Evolutionary conservation across 306 rosid species (phyloP).

Genomic region (Sechiopsis laciniata): DNA sequence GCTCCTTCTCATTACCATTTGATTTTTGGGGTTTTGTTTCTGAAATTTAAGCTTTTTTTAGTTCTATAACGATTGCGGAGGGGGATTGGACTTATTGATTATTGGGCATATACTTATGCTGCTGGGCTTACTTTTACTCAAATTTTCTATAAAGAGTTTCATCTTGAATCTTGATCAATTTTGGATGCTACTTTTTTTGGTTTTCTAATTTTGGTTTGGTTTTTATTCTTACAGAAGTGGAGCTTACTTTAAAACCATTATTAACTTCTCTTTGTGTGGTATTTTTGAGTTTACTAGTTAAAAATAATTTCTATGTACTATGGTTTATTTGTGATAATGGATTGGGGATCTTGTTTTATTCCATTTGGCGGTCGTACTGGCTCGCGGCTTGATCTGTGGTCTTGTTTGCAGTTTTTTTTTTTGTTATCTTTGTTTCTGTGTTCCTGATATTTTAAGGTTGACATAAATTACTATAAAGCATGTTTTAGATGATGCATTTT

Average conservation of each 20-base stretch:
- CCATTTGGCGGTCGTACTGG: conserved; percentile 14
- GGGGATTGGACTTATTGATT: too few relatives aligned
- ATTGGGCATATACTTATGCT: too few relatives aligned
- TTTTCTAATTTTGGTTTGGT: too few relatives aligned
- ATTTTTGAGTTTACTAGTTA: neutral
- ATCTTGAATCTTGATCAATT: too few relatives aligned
- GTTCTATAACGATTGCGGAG: too few relatives aligned
- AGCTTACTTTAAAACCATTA: conserved; percentile 12
- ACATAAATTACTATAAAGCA: neutral
- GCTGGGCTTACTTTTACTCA: too few relatives aligned
- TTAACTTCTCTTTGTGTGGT: conserved; percentile 6
- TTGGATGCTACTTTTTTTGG: too few relatives aligned
- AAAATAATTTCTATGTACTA: conserved; percentile 3
- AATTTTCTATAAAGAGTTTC: too few relatives aligned
- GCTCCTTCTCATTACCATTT: neutral
- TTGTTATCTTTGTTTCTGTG: neutral
- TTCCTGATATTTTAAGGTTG: neutral
- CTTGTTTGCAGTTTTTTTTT: neutral
- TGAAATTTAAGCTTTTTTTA: too few relatives aligned
- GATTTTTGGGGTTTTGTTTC: too few relatives aligned
- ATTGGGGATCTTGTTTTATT: conserved; percentile 11
- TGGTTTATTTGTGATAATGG: conserved; percentile 6
- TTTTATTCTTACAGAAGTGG: neutral
- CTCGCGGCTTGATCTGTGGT: too few relatives aligned
- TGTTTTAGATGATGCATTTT: neutral